phyloP scores from a whole-genome alignment of 2,329 filamentous ascomycete species.

The Trichoderma polysporum region DNA sequence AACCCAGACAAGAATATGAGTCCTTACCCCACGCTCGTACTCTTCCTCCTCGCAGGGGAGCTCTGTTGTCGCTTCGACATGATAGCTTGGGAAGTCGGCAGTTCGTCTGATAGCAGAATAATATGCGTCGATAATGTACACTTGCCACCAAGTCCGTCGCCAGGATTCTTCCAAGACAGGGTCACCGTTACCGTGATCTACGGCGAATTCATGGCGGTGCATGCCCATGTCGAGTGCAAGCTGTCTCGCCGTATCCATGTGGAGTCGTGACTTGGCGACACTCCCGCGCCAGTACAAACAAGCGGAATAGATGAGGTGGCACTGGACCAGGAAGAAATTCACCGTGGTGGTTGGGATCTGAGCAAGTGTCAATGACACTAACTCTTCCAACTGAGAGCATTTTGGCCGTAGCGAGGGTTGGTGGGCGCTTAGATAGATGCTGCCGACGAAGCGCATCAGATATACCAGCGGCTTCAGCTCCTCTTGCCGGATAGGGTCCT shows the following conservation, averaged over 20 bases:
- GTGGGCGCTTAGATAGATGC: slow-evolving; percentile 31
- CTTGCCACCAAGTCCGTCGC: slow-evolving; percentile 71
- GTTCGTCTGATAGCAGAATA: slow-evolving; percentile 34
- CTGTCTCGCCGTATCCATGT: slow-evolving; percentile 51
- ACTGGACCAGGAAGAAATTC: slow-evolving; percentile 37
- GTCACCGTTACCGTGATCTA: slow-evolving; percentile 47
- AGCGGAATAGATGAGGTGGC: slow-evolving; percentile 38
- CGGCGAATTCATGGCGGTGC: slow-evolving; percentile 55
- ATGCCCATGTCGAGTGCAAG: slow-evolving; percentile 61
- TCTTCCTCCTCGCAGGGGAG: slow-evolving; percentile 65
- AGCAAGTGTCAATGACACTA: slow-evolving; percentile 6
- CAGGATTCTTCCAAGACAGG: slow-evolving; percentile 55
- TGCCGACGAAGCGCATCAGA: slow-evolving; percentile 37
- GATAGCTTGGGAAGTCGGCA: slow-evolving; percentile 30
- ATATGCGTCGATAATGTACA: slow-evolving; percentile 61
- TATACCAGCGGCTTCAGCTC: slow-evolving; percentile 27
- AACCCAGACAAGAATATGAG: no score
- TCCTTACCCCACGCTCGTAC: slow-evolving; percentile 44
- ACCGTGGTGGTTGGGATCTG: neutral
- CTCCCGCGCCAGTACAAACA: slow-evolving; percentile 37
- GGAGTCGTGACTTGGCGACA: slow-evolving; percentile 26
- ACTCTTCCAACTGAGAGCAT: slow-evolving; percentile 14
- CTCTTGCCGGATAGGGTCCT: neutral
- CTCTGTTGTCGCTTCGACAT: slow-evolving; percentile 53
- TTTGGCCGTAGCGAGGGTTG: slow-evolving; percentile 11